Evolutionary conservation across 1,284 basidiomycete species (phyloP), one percentile per base, ranked within the genome.

Genomic region (Fomes fomentarius): DNA sequence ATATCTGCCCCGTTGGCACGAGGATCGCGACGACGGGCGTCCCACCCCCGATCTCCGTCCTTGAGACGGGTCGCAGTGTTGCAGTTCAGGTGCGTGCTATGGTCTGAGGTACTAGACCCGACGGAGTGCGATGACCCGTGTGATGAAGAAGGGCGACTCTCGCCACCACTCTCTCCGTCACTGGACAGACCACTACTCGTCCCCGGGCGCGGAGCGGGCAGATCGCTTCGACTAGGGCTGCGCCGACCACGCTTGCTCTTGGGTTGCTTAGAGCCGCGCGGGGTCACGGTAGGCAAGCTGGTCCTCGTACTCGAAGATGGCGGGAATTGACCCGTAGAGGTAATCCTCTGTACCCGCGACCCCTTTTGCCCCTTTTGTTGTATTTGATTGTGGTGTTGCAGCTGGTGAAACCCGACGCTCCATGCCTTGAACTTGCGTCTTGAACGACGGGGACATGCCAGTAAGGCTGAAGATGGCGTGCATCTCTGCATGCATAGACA

Each of bases 401-500:
- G 61, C 52, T 52, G 64, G 65, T 67, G 66, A 57, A 67, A 69
- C 62, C 50, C 69, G 67, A 61, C 67, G 64, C 56, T 69, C 64
- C 65, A 69, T 54, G 62, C 71, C 72, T 76, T 78, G 73, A 78
- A 78, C 72, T 69, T 81, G 80, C 71, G 71, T 76, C 76, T 79
- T 81, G 72, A 77, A 79, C 55, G 77, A 75, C 46, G 79, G 80
- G 47, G 76, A 75, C 75, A 75, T 75, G 72, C 80, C 78, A 51
- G 78, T 80, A 50, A 78, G 58, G 60, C 69, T 81, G 67, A 77
- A 81, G 58, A 82, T 84, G 14, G 76, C 77, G 59, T 83, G 79
- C 82, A 83, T 84, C 70, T 84, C 81, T 2, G 82, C 82, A 60
- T 85, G 81, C 80, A 84, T 83, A 3, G 79, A 82, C 19, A 81